These are phyloP conservation scores for Acarospora socialis DNA, from an alignment of 2,329 filamentous ascomycete species.

Conservation along the genomic window DNA sequence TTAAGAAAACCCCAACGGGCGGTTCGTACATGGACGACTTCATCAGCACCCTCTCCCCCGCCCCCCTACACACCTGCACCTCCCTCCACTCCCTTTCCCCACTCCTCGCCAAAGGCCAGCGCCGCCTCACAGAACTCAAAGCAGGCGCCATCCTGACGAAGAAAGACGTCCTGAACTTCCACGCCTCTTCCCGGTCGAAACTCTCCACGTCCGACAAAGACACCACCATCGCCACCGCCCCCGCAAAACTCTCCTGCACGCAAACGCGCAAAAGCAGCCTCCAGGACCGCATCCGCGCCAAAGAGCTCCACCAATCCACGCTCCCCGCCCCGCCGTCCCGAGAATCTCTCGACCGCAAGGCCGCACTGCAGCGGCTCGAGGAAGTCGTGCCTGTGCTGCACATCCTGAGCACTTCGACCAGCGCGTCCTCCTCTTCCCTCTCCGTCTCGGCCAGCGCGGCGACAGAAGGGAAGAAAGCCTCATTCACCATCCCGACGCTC, in stretches of 20 bases:
- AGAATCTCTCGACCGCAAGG: conserved; percentile 44
- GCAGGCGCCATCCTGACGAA: conserved; percentile 42
- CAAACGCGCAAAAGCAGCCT: conserved; percentile 43
- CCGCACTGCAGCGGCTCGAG: conserved; percentile 52
- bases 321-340: conserved; percentile 32
- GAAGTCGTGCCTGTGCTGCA: conserved; percentile 54
- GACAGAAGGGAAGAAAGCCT: conserved; percentile 40
- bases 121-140: conserved; percentile 55
- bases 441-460: conserved; percentile 19
- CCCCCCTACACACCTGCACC: conserved; percentile 37
- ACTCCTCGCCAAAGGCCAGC: conserved; percentile 50
- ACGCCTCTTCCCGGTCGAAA: not conserved
- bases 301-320: conserved; percentile 41
- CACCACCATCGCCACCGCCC: not conserved
- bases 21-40: conserved; percentile 33
- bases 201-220: not conserved
- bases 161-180: conserved; percentile 22
- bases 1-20: conserved; percentile 21
- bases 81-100: conserved; percentile 41
- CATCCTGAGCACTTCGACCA: conserved; percentile 52
- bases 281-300: conserved; percentile 60
- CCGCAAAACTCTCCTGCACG: conserved; percentile 17
- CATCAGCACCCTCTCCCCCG: conserved; percentile 41
- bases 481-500: conserved; percentile 51
- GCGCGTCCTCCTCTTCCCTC: not conserved